These are phyloP conservation scores for Teunomyces pallodes DNA, from an alignment of 805 yeast species.

Conservation along the genomic window DNA sequence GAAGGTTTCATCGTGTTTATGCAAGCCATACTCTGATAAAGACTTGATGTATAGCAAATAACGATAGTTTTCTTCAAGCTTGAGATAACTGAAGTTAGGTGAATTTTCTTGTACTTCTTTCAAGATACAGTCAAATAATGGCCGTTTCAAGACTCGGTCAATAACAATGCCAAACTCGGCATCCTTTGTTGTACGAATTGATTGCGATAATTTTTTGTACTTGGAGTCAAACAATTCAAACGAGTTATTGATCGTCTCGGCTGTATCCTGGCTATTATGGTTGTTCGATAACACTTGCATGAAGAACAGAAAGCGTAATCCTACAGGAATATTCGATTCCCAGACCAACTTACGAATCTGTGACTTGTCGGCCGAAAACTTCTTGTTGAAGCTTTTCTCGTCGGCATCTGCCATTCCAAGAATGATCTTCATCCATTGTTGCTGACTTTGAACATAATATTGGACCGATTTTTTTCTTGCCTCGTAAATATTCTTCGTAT, in stretches of 20 bases:
- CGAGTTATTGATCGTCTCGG: constrained; percentile 16
- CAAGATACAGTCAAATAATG: constrained; percentile 27
- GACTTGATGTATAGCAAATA: constrained; percentile 37
- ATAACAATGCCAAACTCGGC: constrained; percentile 31
- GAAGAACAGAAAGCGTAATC: constrained; percentile 27
- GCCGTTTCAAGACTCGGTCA: constrained; percentile 23
- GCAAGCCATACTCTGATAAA: constrained; percentile 34
- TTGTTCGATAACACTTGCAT: constrained; percentile 19
- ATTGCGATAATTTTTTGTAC: constrained; percentile 23
- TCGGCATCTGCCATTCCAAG: constrained; percentile 11
- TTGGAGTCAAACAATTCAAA: constrained; percentile 19
- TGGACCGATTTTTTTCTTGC: constrained; percentile 18
- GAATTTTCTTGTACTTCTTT: constrained; percentile 9
- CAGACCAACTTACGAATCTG: constrained; percentile 33
- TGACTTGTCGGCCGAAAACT: constrained; percentile 26
- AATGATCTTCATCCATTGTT: constrained; percentile 27
- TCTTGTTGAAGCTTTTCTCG: constrained; percentile 22
- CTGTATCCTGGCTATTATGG: constrained; percentile 14
- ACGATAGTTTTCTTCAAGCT: constrained; percentile 25
- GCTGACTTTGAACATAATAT: constrained; percentile 19
- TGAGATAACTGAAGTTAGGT: constrained; percentile 8
- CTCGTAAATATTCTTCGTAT: constrained; percentile 22
- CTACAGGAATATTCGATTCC: constrained; percentile 33
- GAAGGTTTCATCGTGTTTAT: constrained; percentile 39
- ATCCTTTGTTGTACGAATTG: constrained; percentile 29